phyloP scores from a whole-genome alignment of 1,284 basidiomycete species.

The Rhodotorula sp. region DNA sequence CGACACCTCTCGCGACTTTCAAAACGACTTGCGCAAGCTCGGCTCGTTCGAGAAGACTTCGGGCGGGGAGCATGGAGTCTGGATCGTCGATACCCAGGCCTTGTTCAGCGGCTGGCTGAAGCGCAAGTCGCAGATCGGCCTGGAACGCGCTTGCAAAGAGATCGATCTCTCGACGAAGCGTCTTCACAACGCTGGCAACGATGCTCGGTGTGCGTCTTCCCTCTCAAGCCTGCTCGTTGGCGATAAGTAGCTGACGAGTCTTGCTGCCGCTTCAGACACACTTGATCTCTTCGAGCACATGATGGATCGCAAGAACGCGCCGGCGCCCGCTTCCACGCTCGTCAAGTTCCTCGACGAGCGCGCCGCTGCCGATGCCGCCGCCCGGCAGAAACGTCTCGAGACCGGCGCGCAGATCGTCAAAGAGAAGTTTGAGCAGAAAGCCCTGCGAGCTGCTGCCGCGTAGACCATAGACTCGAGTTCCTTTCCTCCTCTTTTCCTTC shows the following conservation, averaged over 20 bases:
- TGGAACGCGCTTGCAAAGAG: conserved; percentile 25
- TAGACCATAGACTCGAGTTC: background rate
- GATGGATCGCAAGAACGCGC: conserved; percentile 6
- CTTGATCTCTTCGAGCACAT: conserved; percentile 29
- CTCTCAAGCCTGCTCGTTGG: background rate
- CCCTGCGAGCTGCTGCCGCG: background rate
- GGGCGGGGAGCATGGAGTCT: conserved; percentile 1
- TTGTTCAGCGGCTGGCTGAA: conserved; percentile 26
- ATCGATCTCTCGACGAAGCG: conserved; percentile 19
- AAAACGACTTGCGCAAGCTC: conserved; percentile 6
- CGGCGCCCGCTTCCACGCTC: background rate
- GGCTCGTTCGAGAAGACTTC: background rate
- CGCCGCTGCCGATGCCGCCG: background rate
- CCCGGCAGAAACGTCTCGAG: background rate
- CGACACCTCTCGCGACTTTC: conserved; percentile 5
- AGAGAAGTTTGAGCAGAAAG: conserved; percentile 1
- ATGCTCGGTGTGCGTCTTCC: conserved; percentile 28
- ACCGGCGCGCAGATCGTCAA: background rate
- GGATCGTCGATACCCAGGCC: conserved; percentile 33
- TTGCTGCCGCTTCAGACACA: conserved; percentile 10
- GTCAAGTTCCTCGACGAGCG: conserved; percentile 7
- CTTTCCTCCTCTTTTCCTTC: background rate
- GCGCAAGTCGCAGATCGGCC: conserved; percentile 12
- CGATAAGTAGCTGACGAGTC: background rate
- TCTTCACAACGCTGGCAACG: conserved; percentile 37